These are phyloP conservation scores for Seiridium cupressi DNA, from an alignment of 2,329 filamentous ascomycete species.

Conservation along the genomic window DNA sequence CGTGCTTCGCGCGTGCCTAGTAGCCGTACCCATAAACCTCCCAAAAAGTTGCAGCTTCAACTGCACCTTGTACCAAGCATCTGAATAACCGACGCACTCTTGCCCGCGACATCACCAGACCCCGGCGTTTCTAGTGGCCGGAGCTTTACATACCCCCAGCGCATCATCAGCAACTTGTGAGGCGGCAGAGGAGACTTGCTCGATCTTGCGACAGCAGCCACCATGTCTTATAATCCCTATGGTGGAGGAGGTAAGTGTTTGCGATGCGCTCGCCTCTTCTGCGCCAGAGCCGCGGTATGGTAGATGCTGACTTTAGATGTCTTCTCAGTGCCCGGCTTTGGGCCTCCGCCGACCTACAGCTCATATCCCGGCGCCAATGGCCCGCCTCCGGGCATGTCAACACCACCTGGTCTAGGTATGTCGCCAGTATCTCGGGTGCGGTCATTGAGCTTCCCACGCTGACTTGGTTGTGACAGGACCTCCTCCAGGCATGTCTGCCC, in stretches of 20 bases:
- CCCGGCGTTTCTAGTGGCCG: too few relatives aligned
- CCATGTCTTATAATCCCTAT: constrained; percentile 62
- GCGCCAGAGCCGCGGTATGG: not conserved
- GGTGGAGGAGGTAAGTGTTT: constrained; percentile 46
- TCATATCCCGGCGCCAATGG: constrained; percentile 61
- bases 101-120: not conserved
- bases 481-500: constrained; percentile 79
- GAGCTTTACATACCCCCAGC: too few relatives aligned
- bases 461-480: constrained; percentile 47
- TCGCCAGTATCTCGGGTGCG: not conserved
- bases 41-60: not conserved
- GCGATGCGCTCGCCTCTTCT: not conserved
- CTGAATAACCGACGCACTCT: not conserved
- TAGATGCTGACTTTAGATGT: constrained; percentile 4
- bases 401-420: constrained; percentile 81
- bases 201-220: not conserved
- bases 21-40: not conserved
- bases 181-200: not conserved
- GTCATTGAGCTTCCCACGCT: not conserved
- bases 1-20: not conserved
- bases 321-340: constrained; percentile 59
- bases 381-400: constrained; percentile 66
- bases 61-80: not conserved
- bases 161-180: not conserved
- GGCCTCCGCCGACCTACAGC: constrained; percentile 71